phyloP scores from a whole-genome alignment of 2,329 filamentous ascomycete genomes.

The Berkeleyomyces basicola region DNA sequence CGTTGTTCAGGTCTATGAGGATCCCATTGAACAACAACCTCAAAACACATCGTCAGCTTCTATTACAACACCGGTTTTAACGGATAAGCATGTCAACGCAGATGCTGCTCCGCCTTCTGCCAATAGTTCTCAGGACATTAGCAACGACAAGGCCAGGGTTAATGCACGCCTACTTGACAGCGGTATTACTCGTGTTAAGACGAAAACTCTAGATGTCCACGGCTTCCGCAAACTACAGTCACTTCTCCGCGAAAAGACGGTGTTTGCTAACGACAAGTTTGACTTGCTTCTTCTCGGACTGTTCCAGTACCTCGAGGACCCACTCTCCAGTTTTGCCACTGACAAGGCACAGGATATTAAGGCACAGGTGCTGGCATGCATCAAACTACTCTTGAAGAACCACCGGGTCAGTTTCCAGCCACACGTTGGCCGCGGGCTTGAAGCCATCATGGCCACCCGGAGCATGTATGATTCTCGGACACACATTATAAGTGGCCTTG shows the following conservation, averaged over 20 bases:
- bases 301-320: slow-evolving; percentile 55
- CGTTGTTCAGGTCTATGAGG: slow-evolving; percentile 41
- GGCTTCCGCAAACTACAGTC: slow-evolving; percentile 66
- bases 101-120: slow-evolving; percentile 21
- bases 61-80: slow-evolving; percentile 35
- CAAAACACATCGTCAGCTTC: slow-evolving; percentile 21
- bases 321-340: slow-evolving; percentile 33
- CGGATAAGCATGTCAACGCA: slow-evolving; percentile 44
- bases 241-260: slow-evolving; percentile 49
- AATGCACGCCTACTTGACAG: slow-evolving; percentile 51
- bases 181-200: slow-evolving; percentile 56
- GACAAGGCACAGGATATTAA: slow-evolving; percentile 58
- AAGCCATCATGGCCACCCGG: slow-evolving; percentile 48
- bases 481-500: slow-evolving; percentile 58
- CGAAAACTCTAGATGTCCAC: slow-evolving; percentile 59
- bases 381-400: slow-evolving; percentile 54
- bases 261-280: slow-evolving; percentile 51
- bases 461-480: slow-evolving; percentile 49
- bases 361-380: slow-evolving; percentile 56
- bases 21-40: slow-evolving; percentile 30
- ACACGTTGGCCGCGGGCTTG: slow-evolving; percentile 50
- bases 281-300: slow-evolving; percentile 49
- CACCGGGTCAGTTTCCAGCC: slow-evolving; percentile 48
- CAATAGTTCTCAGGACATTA: not conserved
- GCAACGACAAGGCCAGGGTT: slow-evolving; percentile 35